A percentile compares a stretch with the other conserved stretches of the same genome.
Evolutionary conservation across 2,329 filamentous ascomycete genomes (phyloP).

Genomic region (Xylaria multiplex): DNA sequence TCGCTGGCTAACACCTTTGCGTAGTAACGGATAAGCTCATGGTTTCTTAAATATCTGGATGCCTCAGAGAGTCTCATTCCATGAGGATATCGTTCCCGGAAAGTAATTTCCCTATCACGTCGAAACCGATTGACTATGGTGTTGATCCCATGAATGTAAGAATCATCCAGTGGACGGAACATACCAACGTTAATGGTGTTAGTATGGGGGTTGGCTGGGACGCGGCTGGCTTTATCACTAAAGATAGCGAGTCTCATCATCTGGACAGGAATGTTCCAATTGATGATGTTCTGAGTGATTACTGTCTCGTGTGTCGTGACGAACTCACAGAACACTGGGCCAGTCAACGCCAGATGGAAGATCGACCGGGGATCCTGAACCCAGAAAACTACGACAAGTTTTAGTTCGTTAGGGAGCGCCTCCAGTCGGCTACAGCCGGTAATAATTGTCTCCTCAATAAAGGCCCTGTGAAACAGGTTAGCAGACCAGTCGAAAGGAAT

Average conservation of each 20-base stretch:
- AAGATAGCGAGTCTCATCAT: background rate
- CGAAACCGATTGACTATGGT: background rate
- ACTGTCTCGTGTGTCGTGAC: background rate
- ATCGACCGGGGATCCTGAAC: background rate
- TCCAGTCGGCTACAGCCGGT: conserved; percentile 12
- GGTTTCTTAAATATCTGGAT: background rate
- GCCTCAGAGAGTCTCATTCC: background rate
- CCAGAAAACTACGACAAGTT: conserved; percentile 3
- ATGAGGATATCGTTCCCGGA: background rate
- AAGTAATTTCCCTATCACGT: background rate
- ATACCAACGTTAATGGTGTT: background rate
- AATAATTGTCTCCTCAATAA: background rate
- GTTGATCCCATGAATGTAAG: background rate
- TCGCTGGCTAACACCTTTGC: background rate
- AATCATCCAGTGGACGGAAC: background rate
- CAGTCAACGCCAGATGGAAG: conserved; percentile 13
- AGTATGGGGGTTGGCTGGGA: background rate
- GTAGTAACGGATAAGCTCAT: background rate
- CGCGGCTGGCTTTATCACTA: background rate
- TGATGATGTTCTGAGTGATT: background rate
- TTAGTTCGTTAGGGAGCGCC: conserved; percentile 18
- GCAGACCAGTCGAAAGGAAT: background rate
- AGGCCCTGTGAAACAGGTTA: background rate
- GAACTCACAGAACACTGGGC: conserved; percentile 6
- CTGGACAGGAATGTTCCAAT: background rate